These are phyloP conservation scores for Capsicum rhomboideum DNA, from an alignment of 257 asterid species.

Conservation along the genomic window DNA sequence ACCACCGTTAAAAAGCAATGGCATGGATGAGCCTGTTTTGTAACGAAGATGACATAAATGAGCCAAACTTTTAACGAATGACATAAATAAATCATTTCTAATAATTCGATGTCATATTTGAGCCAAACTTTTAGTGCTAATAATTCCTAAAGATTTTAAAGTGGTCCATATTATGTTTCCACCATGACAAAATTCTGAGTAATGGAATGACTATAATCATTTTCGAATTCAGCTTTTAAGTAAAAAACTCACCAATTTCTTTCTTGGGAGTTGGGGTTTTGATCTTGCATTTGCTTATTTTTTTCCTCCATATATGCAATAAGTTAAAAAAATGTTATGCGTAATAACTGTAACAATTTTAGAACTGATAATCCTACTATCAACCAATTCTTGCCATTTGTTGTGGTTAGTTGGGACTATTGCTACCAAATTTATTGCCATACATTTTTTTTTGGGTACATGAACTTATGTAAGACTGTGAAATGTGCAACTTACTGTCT, in stretches of 20 bases:
- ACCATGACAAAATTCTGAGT: not conserved
- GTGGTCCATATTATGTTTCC: slow-evolving; percentile 23
- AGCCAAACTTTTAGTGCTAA: slow-evolving; percentile 10
- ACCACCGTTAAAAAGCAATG: too few relatives aligned
- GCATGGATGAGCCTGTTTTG: too few relatives aligned
- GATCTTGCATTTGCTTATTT: not conserved
- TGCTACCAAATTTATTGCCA: not conserved
- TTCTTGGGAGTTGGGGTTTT: slow-evolving; percentile 4
- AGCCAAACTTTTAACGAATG: too few relatives aligned
- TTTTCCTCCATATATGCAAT: accelerated
- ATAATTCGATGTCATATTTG: too few relatives aligned
- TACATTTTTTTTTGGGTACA: not conserved
- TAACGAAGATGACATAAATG: too few relatives aligned
- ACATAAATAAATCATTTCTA: too few relatives aligned
- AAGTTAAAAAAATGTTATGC: not conserved
- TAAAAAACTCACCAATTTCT: not conserved
- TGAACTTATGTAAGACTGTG: not conserved
- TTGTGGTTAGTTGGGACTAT: not conserved
- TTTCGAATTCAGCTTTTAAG: not conserved
- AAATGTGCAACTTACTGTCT: not conserved
- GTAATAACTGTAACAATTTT: not conserved
- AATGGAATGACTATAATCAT: not conserved
- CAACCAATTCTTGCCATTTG: not conserved
- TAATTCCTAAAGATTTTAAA: slow-evolving; percentile 20
- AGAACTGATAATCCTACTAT: not conserved